Percentiles rank a stretch among this genome's conserved stretches.
phyloP scores from a whole-genome alignment of 2,329 filamentous ascomycete species.

The Fusarium cicatricum region DNA sequence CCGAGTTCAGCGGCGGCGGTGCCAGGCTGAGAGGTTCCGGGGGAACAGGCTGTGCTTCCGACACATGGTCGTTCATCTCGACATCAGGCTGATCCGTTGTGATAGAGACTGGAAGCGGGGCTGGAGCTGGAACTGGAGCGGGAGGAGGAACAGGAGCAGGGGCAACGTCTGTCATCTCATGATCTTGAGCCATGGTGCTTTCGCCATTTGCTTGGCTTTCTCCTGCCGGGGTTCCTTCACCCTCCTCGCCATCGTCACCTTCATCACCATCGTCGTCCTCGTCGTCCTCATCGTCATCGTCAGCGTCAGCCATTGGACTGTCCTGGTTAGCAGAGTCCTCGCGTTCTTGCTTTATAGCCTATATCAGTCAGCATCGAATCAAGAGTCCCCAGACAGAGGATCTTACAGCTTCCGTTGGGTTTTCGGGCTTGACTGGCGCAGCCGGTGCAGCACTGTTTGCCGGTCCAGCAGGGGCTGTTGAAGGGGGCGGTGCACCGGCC shows the following conservation, averaged over 20 bases:
- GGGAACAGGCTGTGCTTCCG: conserved; percentile 33
- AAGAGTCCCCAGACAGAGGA: background rate
- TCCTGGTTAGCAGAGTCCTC: conserved; percentile 57
- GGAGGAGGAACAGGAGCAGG: conserved; percentile 34
- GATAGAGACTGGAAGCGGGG: conserved; percentile 9
- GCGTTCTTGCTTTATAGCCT: conserved; percentile 55
- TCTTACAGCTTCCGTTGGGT: conserved; percentile 47
- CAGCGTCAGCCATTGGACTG: conserved; percentile 62
- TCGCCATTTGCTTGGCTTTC: conserved; percentile 44
- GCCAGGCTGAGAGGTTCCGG: conserved; percentile 45
- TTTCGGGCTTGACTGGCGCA: conserved; percentile 50
- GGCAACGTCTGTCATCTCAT: conserved; percentile 50
- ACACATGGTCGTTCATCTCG: conserved; percentile 38
- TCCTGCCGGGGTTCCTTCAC: conserved; percentile 47
- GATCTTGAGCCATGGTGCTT: conserved; percentile 45
- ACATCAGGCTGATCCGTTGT: conserved; percentile 35
- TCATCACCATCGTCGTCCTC: conserved; percentile 58
- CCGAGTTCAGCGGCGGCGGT: conserved; percentile 41
- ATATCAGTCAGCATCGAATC: conserved; percentile 28
- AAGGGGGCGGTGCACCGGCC: conserved; percentile 41
- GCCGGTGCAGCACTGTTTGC: conserved; percentile 49
- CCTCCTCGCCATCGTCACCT: conserved; percentile 58
- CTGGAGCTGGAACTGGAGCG: conserved; percentile 2
- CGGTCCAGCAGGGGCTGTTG: conserved; percentile 47
- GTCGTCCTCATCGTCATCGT: conserved; percentile 57